Conservation (phyloP, 2,329 filamentous ascomycete genomes). For the Fusarium sp. region DNA sequence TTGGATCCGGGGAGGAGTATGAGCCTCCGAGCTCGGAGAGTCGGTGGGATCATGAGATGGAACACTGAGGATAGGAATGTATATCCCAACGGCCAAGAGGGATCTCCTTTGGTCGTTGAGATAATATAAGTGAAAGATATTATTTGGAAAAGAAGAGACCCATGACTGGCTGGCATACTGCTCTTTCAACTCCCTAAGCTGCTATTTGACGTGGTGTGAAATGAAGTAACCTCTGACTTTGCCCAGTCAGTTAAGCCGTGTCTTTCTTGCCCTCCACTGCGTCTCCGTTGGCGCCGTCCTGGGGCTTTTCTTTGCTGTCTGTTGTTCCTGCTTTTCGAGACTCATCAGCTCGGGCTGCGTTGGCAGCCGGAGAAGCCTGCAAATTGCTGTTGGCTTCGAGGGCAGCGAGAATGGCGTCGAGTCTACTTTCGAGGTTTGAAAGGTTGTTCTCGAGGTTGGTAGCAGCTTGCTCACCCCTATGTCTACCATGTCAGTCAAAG, state of each 20-base stretch:
- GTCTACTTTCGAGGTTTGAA: constrained; percentile 62
- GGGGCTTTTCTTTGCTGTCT: constrained; percentile 2
- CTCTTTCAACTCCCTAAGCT: background rate
- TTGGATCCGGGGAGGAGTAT: constrained; percentile 7
- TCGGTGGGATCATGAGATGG: constrained; percentile 21
- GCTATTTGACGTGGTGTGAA: constrained; percentile 7
- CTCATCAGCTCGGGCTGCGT: background rate
- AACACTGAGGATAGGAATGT: constrained; percentile 4
- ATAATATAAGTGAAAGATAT: constrained; percentile 12
- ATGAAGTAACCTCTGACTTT: background rate
- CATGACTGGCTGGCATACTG: background rate
- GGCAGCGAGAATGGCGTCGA: constrained; percentile 65
- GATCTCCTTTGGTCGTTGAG: constrained; percentile 5
- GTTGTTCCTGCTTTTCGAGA: background rate
- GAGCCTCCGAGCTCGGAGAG: constrained; percentile 27
- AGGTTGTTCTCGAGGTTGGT: constrained; percentile 64
- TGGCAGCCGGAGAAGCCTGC: constrained; percentile 7
- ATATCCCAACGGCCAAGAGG: constrained; percentile 6
- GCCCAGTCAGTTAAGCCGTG: background rate
- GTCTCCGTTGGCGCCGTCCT: constrained; percentile 9
- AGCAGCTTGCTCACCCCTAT: constrained; percentile 66
- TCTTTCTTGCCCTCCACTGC: constrained; percentile 11
- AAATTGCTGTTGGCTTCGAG: constrained; percentile 51
- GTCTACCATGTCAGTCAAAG: constrained; percentile 33
- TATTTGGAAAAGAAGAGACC: constrained; percentile 10